Evolutionary conservation across 1,139 yeast species (phyloP).

Genomic region (Geotrichum klebahnii): DNA sequence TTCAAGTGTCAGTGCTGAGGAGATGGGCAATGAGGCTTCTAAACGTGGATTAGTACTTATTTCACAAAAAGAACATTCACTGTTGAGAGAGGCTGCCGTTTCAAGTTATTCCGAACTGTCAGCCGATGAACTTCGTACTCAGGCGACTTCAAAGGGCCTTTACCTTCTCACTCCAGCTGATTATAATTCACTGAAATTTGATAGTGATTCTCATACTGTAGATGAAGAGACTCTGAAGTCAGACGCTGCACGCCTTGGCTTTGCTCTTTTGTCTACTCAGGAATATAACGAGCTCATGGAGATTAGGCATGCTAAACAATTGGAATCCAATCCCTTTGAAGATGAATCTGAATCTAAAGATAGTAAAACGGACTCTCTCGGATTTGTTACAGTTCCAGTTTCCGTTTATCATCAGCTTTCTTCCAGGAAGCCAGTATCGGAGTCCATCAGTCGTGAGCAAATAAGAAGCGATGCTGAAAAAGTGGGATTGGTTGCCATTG

Average conservation of each 20-base stretch:
- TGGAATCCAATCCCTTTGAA: background rate
- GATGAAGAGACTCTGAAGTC: slow-evolving; percentile 12
- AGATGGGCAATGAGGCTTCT: slow-evolving; percentile 18
- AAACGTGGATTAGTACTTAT: slow-evolving; percentile 21
- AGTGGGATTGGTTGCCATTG: slow-evolving; percentile 44
- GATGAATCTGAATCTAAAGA: background rate
- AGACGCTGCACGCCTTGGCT: slow-evolving; percentile 24
- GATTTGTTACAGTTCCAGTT: slow-evolving; percentile 30
- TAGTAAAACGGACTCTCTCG: slow-evolving; percentile 20
- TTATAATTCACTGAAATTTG: slow-evolving; percentile 15
- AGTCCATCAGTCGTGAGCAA: slow-evolving; percentile 22
- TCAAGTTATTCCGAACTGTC: slow-evolving; percentile 23
- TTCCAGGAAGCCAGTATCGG: slow-evolving; percentile 24
- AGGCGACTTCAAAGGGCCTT: slow-evolving; percentile 25
- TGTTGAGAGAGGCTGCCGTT: slow-evolving; percentile 12
- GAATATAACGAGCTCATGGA: slow-evolving; percentile 26
- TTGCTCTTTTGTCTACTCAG: slow-evolving; percentile 32
- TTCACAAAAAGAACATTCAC: slow-evolving; percentile 21
- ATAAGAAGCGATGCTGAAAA: slow-evolving; percentile 26
- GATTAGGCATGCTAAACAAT: slow-evolving; percentile 1
- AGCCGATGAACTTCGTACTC: slow-evolving; percentile 28
- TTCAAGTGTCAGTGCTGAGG: slow-evolving; percentile 14
- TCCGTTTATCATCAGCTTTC: slow-evolving; percentile 26
- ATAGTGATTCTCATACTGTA: slow-evolving; percentile 8
- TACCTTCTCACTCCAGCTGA: slow-evolving; percentile 25